phyloP scores from a whole-genome alignment of 1,284 basidiomycete genomes.

The Polyporus tsugae region DNA sequence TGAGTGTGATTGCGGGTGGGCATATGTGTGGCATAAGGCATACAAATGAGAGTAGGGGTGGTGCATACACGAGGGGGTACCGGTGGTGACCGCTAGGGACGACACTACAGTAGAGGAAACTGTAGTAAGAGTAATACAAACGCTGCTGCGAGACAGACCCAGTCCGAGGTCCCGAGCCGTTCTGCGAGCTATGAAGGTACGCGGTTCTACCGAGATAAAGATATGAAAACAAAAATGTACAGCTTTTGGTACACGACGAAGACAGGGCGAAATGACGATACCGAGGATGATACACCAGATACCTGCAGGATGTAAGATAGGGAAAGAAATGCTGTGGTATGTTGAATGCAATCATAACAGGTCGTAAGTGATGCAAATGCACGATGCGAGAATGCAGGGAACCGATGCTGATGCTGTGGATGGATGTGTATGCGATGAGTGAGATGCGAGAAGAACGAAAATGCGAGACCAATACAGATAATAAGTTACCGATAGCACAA shows the following conservation, averaged over 20 bases:
- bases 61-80: constrained; percentile 20
- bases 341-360: constrained; percentile 12
- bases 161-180: constrained; percentile 18
- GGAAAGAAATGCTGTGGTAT: constrained; percentile 12
- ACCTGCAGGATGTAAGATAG: constrained; percentile 15
- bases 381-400: constrained; percentile 24
- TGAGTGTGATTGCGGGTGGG: constrained; percentile 11
- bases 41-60: constrained; percentile 16
- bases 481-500: constrained; percentile 29
- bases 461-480: constrained; percentile 28
- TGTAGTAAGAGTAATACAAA: constrained; percentile 7
- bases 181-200: constrained; percentile 28
- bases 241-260: constrained; percentile 17
- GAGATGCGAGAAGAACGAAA: constrained; percentile 26
- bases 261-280: not conserved
- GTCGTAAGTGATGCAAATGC: constrained; percentile 18
- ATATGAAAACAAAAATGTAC: constrained; percentile 35
- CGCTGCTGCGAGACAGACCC: constrained; percentile 13
- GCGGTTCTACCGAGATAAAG: constrained; percentile 47
- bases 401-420: constrained; percentile 25
- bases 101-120: constrained; percentile 6
- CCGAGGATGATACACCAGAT: constrained; percentile 22
- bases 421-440: constrained; percentile 23
- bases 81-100: constrained; percentile 21
- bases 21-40: constrained; percentile 32